Base-by-base conservation (phyloP, 768 basidiomycete genomes). In the Pleurotus tuber-regium region DNA sequence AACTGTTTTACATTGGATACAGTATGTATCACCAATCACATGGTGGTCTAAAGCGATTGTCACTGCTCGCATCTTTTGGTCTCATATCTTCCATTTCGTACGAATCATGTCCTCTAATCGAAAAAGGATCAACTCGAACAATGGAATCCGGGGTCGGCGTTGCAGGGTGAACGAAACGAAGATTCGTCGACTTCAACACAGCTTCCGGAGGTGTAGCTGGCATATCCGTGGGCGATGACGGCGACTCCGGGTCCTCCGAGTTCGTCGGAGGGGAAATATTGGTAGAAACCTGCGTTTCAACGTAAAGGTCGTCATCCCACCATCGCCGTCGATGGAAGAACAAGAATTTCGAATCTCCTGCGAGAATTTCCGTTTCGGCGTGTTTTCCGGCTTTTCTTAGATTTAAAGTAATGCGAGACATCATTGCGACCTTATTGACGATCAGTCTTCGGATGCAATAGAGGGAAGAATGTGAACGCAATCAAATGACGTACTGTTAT, bases 371-470 rank as follows among this genome's bases (percentile, higher is more conserved):
- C 8, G 46, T 35, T 24, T 35, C 46, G 16, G 46, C 5, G 18
- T 31, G 31, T 35, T 47, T 25, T 16, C 49, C 67, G 9, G 65
- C 67, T 62, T 76, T 79, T 63, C 69, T 78, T 8, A 86, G 70
- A 61, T 78, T 80, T 21, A 86, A 72, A 1, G 84, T 85, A 43
- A 86, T 85, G 6, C 84, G 75, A 2, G 82, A 84, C 75, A 85
- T 83, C 80, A 85, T 86, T 0, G 81, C 72, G 9, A 86, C 80
- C 65, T 77, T 59, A 24, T 61, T 16, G 53, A 16, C 10, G 16
- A 30, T 30, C 16, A 26, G 19, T n/a, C 18, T 28, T 41, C 4
- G 23, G n/a, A 31, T 44, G 40, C 6, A 18, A 18, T 29, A 9
- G 23, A 3, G 35, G n/a, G 42, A 43, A 66, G 51, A 21, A 14